Evolutionary conservation across 2,329 filamentous ascomycete genomes (phyloP), one percentile per base, ranked within the genome.

Genomic region (Biscogniauxia sp.): DNA sequence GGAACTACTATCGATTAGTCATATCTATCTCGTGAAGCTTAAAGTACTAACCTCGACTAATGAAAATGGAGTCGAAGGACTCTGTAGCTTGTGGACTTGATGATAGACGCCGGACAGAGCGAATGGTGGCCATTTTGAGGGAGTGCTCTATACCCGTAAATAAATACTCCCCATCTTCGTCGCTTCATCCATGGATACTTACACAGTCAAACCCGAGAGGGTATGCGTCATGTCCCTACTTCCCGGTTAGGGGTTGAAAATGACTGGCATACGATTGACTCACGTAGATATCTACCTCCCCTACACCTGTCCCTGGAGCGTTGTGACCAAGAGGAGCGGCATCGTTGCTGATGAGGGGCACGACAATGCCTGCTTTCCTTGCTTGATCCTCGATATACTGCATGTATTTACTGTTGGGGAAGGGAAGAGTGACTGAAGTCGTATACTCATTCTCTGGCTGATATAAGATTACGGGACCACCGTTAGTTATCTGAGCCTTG

Each of bases 391-490:
- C 60, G 23, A 64, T 51, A 5, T 25, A 50, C 20, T 58, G 51
- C 19, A 93, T 85, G 71, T 93, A 94, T 0, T 81, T 78, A 0
- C 82, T 79, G 66, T 92, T 86, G 0, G 89, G 88, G 65, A 89
- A 91, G 0, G 75, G 73, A 2, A 54, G 20, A 8, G n/a, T 54
- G 9, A 54, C n/a, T 13, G 20, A 20, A 23, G 25, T 25, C 8
- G 52, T 54, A 26, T 94, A 93, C 72, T 95, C 91, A 64, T 94
- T 95, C 72, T 95, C 91, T 0, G 89, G 88, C 72, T 96, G 92
- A 51, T 89, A 83, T 1, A 94, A 76, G 61, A 95, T 91, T 8
- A 95, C 82, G 0, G 91, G 90, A 0, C 92, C 92, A 0, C 90
- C 91, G 55, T 93, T 90, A 1, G 90, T 93, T 69, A 95, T 93